A percentile compares a stretch with the other conserved stretches of the same genome.
These are phyloP conservation scores for Fraxinus sp. DNA, from an alignment of 305 asterid genomes.

Conservation along the genomic window DNA sequence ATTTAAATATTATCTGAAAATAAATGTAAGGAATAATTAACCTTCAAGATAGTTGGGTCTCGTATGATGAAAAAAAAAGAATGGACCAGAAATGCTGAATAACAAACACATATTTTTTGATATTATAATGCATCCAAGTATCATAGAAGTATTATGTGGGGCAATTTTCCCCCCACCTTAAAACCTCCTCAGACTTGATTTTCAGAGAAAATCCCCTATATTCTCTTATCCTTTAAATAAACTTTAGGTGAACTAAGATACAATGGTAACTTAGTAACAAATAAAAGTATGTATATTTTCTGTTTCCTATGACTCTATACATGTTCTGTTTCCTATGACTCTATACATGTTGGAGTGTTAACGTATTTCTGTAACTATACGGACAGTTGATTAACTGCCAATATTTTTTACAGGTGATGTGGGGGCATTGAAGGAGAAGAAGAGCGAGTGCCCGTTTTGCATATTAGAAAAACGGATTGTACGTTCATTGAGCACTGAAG, in stretches of 20 bases:
- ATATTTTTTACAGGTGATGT: slow-evolving; percentile 57
- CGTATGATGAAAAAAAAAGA: not conserved
- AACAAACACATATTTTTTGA: not conserved
- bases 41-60: not conserved
- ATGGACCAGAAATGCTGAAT: not conserved
- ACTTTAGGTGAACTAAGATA: not conserved
- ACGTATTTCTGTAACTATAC: not conserved
- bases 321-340: not conserved
- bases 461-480: slow-evolving; percentile 72
- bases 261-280: not conserved
- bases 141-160: not conserved
- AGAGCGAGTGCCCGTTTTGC: slow-evolving; percentile 95
- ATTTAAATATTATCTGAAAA: not conserved
- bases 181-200: not conserved
- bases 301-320: not conserved
- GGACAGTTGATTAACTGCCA: slow-evolving; percentile 10
- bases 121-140: not conserved
- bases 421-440: slow-evolving; percentile 64
- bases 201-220: not conserved
- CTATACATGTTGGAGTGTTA: not conserved
- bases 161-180: not conserved
- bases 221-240: not conserved
- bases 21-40: not conserved
- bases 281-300: not conserved
- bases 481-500: slow-evolving; percentile 71